Evolutionary conservation across 2,329 filamentous ascomycete genomes (phyloP), one percentile per base, ranked within the genome.

Genomic region (Juglanconis oblonga): DNA sequence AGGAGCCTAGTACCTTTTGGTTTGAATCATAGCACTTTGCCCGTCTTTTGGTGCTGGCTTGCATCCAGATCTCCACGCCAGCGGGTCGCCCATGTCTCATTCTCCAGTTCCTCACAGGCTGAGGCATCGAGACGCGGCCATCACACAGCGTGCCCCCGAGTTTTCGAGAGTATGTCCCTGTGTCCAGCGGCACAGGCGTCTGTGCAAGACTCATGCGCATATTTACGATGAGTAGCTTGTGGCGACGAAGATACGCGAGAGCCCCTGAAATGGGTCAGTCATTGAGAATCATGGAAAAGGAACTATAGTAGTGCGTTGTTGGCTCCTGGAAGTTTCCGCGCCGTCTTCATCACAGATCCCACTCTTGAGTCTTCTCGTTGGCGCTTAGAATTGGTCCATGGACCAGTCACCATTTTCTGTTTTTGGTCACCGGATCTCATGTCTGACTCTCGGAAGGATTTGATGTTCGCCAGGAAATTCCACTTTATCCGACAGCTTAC

Each of bases 11-110:
- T 56, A 49, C 47, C 38, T 35, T 49, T 32, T 36, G 51, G 14
- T 45, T 44, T 56, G 60, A 62, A 56, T 56, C 52, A 59, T 52
- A 53, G 48, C 57, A 59, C 38, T 44, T 35, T 52, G 31, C 32
- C 51, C 51, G 58, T 32, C 32, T 58, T 11, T 48, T 55, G 29
- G 47, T 32, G 42, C 51, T 33, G 40, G 40, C 40, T 58, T 48
- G 38, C 55, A 59, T 59, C 56, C 42, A 50, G 45, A 13, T 35
- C 52, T 53, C 44, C 60, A 45, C 48, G 57, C 35, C 49, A 52
- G 52, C 56, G 52, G 48, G 11, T 45, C 33, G 24, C 13, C n/a
- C 24, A 57, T 62, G 61, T 62, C 61, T 62, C 49, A 62, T 53
- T 62, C 54, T 48, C n/a, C 38, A 33, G 57, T 29, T 54, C 38